phyloP scores from a whole-genome alignment of 306 rosid genomes.

The Geum urbanum region DNA sequence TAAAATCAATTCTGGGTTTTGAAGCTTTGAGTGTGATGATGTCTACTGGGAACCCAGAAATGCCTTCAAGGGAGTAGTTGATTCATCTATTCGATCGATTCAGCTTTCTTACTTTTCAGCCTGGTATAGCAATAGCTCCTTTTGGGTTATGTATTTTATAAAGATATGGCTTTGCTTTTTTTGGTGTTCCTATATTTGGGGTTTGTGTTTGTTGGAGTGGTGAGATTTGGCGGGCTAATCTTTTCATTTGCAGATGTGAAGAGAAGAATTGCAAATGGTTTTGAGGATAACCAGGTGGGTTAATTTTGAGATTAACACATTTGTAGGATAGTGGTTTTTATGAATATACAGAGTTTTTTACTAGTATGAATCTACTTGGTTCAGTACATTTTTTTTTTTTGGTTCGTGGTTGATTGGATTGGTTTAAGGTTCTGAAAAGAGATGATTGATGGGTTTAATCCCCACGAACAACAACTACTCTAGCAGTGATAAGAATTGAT shows the following conservation, averaged over 20 bases:
- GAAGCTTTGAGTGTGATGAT: background rate
- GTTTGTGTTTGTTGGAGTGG: background rate
- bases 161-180: background rate
- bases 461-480: background rate
- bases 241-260: slow-evolving; percentile 47
- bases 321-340: background rate
- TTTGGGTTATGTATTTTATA: too few relatives aligned
- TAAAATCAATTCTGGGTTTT: background rate
- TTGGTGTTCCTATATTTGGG: background rate
- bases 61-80: slow-evolving; percentile 59
- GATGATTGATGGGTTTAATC: background rate
- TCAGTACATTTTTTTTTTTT: background rate
- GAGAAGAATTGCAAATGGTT: slow-evolving; percentile 70
- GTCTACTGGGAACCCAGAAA: slow-evolving; percentile 26
- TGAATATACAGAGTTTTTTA: too few relatives aligned
- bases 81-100: slow-evolving; percentile 70
- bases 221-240: background rate
- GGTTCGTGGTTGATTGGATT: too few relatives aligned
- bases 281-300: slow-evolving; percentile 62
- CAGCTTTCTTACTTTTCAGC: slow-evolving; percentile 48
- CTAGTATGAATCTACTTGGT: background rate
- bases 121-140: too few relatives aligned
- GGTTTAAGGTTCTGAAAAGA: background rate
- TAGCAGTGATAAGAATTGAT: background rate
- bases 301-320: background rate